phyloP scores from a whole-genome alignment of 176 grass and related monocot genomes.

The Aechmea fasciata region DNA sequence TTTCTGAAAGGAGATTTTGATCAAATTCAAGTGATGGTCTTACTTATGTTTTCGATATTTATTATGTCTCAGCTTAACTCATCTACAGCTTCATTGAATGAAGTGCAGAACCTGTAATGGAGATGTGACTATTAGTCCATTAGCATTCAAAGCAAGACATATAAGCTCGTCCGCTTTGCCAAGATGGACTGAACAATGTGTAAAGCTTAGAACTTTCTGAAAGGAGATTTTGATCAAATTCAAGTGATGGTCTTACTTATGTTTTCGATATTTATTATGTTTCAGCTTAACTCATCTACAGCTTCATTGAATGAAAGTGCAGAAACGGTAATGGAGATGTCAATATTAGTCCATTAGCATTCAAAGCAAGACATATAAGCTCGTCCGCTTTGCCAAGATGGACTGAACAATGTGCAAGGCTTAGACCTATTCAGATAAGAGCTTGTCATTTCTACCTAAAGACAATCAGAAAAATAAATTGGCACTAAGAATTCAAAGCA shows the following conservation, averaged over 20 bases:
- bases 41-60: too few relatives aligned
- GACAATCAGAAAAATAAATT: too few relatives aligned
- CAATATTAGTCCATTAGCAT: constrained; percentile 57
- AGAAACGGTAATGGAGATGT: constrained; percentile 25
- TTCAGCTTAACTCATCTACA: constrained; percentile 22
- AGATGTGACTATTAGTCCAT: constrained; percentile 35
- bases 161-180: constrained; percentile 32
- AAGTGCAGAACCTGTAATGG: constrained; percentile 23
- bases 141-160: constrained; percentile 71
- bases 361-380: constrained; percentile 46
- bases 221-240: too few relatives aligned
- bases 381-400: constrained; percentile 53
- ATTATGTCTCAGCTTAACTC: constrained; percentile 27
- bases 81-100: constrained; percentile 15
- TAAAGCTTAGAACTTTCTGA: background rate
- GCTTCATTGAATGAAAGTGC: constrained; percentile 13
- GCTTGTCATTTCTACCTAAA: too few relatives aligned
- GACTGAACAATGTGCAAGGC: constrained; percentile 11
- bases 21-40: too few relatives aligned
- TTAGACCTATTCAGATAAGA: background rate
- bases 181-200: constrained; percentile 39
- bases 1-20: too few relatives aligned
- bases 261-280: constrained; percentile 5
- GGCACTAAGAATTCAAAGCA: background rate
- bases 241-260: too few relatives aligned